Evolutionary conservation across 2,329 filamentous ascomycete species (phyloP).

Genomic region (Xylaria multiplex): DNA sequence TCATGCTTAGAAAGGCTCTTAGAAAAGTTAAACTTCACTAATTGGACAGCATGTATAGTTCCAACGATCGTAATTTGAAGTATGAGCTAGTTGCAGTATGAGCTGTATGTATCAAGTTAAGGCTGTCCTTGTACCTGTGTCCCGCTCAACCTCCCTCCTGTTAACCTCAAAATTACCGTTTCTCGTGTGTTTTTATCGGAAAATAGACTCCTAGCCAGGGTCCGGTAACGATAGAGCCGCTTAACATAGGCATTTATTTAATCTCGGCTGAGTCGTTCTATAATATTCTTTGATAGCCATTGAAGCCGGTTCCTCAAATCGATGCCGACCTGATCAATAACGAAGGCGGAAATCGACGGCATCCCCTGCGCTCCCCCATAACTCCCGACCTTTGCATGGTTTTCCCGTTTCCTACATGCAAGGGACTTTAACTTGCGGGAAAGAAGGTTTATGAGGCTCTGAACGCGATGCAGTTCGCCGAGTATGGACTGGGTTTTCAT

Average conservation of each 20-base stretch:
- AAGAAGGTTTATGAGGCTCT: constrained; percentile 44
- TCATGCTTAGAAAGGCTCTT: no score
- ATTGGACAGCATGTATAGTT: no score
- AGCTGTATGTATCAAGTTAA: no score
- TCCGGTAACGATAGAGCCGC: no score
- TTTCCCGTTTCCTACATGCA: neutral
- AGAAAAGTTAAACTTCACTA: no score
- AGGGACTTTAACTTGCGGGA: constrained; percentile 12
- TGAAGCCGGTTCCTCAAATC: neutral
- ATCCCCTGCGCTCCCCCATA: neutral
- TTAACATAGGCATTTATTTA: neutral
- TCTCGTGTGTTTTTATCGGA: no score
- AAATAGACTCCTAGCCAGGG: no score
- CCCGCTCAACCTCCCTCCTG: no score
- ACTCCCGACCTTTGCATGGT: neutral
- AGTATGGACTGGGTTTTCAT: constrained; percentile 51
- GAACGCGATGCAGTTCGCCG: constrained; percentile 51
- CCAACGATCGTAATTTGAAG: no score
- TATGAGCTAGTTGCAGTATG: no score
- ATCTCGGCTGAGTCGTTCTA: neutral
- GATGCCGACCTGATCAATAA: neutral
- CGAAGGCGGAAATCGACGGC: neutral
- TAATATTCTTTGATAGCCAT: neutral
- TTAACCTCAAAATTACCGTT: no score
- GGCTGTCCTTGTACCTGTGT: no score